Base-by-base conservation (phyloP, 1,139 yeast genomes). In the Saccharomycopsis hybrid region DNA sequence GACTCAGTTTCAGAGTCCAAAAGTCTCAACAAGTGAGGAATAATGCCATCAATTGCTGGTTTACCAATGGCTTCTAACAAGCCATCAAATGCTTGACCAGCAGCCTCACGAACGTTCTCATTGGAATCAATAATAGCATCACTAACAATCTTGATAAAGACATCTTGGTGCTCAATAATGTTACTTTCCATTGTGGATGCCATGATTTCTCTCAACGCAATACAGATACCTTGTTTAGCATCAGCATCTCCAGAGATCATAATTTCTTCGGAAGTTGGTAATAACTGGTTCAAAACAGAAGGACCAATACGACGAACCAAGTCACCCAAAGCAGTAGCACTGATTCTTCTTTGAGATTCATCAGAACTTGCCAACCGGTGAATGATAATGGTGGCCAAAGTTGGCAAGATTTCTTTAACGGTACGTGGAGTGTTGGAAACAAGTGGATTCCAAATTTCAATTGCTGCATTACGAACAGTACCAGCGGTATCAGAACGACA, bases 371-470 rank as follows among this genome's bases (percentile, higher is more conserved):
- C 95, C 65, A 92, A 74, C 60, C 88, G 79, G 58, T 82, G 79
- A 55, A 94, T 88, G 62, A 94, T 82, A 59, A 87, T 77, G 54
- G 77, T 77, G 3, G 95, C 86, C 57, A 94, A 78, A 5, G 89
- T 74, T 38, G 97, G 95, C 58, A 94, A 69, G 54, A 92, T 86
- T 64, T 90, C 97, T 71, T 87, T 92, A 51, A 92, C 85, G n/a
- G 96, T 88, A 65, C 85, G 82, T 44, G 98, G 98, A 37, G 98
- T 92, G 64, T 92, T 92, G 50, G 95, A 85, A 50, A 94, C 97
- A 65, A 94, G 74, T 0, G 96, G 89, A 69, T 90, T 90, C 99
- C 99, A 94, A 49, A 94, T 90, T 60, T 92, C 97, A 55, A 88
- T 80, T n/a, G 97, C 82, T 41, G 95, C 87, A 58, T 80, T 80